phyloP scores from a whole-genome alignment of 1,139 yeast species.

The Diutina neorugosa region DNA sequence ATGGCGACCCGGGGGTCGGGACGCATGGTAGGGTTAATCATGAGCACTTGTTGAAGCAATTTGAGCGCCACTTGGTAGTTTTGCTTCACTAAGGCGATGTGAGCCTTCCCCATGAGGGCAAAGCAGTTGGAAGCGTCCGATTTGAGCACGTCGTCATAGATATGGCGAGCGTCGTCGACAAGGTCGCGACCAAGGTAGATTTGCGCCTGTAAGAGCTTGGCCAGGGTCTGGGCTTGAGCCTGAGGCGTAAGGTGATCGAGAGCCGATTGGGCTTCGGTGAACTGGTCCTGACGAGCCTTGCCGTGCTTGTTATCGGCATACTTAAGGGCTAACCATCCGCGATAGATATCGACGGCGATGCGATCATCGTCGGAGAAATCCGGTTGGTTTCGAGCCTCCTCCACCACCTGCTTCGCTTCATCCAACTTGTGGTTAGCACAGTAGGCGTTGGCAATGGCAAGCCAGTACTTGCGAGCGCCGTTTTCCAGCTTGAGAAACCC shows the following conservation, averaged over 20 bases:
- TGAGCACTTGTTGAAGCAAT: slow-evolving; percentile 70
- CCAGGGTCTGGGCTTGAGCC: background rate
- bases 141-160: slow-evolving; percentile 42
- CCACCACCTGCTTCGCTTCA: slow-evolving; percentile 33
- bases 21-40: slow-evolving; percentile 59
- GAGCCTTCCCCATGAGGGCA: slow-evolving; percentile 81
- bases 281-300: background rate
- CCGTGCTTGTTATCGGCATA: background rate
- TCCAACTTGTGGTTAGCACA: slow-evolving; percentile 44
- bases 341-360: background rate
- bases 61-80: slow-evolving; percentile 68
- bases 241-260: background rate
- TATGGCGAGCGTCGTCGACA: slow-evolving; percentile 56
- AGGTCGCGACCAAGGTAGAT: slow-evolving; percentile 21
- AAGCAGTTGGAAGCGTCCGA: slow-evolving; percentile 46
- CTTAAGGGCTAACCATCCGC: slow-evolving; percentile 20
- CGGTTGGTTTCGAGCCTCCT: background rate
- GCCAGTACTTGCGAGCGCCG: slow-evolving; percentile 71
- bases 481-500: slow-evolving; percentile 68
- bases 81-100: slow-evolving; percentile 53
- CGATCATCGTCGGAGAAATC: background rate
- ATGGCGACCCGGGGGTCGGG: slow-evolving; percentile 96
- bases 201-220: background rate
- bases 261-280: background rate
- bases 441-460: slow-evolving; percentile 73